phyloP scores from a whole-genome alignment of 2,329 filamentous ascomycete genomes.

The Coniella vitis region DNA sequence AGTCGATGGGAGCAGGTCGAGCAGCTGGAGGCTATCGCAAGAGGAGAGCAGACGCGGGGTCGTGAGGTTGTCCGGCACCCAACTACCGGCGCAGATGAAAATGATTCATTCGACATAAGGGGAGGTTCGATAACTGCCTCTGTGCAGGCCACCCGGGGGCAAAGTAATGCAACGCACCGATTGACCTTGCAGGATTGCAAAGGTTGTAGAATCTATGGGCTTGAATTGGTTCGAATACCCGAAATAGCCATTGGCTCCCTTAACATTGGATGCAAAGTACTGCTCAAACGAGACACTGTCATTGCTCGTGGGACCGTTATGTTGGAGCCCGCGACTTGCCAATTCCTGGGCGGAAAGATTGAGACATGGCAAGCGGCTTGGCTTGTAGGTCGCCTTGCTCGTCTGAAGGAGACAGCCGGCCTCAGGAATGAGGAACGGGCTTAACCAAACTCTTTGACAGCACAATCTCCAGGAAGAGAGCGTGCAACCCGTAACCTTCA shows the following conservation, averaged over 20 bases:
- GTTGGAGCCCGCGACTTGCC: constrained; percentile 60
- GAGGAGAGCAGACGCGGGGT: constrained; percentile 68
- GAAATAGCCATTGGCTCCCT: constrained; percentile 59
- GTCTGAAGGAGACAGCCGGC: constrained; percentile 56
- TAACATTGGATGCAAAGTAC: constrained; percentile 72
- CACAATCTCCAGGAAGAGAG: no score
- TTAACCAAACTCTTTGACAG: background rate
- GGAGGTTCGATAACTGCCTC: background rate
- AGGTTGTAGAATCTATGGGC: constrained; percentile 60
- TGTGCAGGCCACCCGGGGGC: constrained; percentile 11
- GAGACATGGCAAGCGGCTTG: constrained; percentile 74
- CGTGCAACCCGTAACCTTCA: no score
- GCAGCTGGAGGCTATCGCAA: constrained; percentile 64
- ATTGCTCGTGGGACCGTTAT: constrained; percentile 74
- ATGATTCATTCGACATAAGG: constrained; percentile 33
- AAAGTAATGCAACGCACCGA: constrained; percentile 61
- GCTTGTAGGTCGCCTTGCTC: constrained; percentile 63
- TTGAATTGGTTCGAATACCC: constrained; percentile 64
- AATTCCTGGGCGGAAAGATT: constrained; percentile 82
- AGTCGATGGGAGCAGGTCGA: constrained; percentile 86
- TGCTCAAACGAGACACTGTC: constrained; percentile 58
- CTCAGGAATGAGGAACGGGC: constrained; percentile 18
- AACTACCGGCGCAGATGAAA: constrained; percentile 35
- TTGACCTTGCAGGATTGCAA: constrained; percentile 74
- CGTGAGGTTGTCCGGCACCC: constrained; percentile 72